Evolutionary conservation across 1,139 yeast genomes (phyloP).

Genomic region (Candida frijolesensis): DNA sequence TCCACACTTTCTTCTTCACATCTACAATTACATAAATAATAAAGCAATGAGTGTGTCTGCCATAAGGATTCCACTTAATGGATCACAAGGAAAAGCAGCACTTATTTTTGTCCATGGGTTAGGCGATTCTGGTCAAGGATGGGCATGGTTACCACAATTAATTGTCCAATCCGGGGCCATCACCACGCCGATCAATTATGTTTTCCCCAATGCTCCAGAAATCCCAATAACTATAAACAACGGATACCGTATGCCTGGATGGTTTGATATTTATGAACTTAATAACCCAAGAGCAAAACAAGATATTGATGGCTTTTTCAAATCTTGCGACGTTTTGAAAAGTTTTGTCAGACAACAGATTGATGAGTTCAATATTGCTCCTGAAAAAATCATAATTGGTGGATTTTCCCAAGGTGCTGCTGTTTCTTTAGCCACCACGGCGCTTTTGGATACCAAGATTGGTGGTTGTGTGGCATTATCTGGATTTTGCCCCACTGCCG

Average conservation of each 20-base stretch:
- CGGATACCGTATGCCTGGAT: slow-evolving; percentile 73
- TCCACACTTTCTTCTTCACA: not conserved
- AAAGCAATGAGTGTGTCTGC: slow-evolving; percentile 20
- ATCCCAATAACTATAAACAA: slow-evolving; percentile 69
- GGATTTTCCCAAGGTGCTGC: slow-evolving; percentile 98
- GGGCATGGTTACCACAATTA: slow-evolving; percentile 73
- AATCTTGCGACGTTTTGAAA: slow-evolving; percentile 55
- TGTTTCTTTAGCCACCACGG: slow-evolving; percentile 59
- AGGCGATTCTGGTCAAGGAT: slow-evolving; percentile 89
- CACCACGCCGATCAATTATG: slow-evolving; percentile 64
- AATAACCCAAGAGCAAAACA: slow-evolving; percentile 50
- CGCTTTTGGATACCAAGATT: slow-evolving; percentile 54
- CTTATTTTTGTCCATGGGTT: slow-evolving; percentile 86
- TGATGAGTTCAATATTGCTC: slow-evolving; percentile 56
- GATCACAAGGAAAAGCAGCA: slow-evolving; percentile 48
- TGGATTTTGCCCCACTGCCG: slow-evolving; percentile 69
- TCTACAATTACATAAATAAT: slow-evolving; percentile 7
- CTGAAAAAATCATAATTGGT: slow-evolving; percentile 78
- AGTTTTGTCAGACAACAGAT: slow-evolving; percentile 63
- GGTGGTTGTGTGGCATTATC: slow-evolving; percentile 82
- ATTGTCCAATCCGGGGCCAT: slow-evolving; percentile 44
- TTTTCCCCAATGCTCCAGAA: slow-evolving; percentile 87
- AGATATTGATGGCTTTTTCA: slow-evolving; percentile 67
- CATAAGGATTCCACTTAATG: slow-evolving; percentile 24
- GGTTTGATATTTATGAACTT: slow-evolving; percentile 80